Base-by-base conservation (phyloP, 1,284 basidiomycete genomes). In the Boletus albobrunnescens region DNA sequence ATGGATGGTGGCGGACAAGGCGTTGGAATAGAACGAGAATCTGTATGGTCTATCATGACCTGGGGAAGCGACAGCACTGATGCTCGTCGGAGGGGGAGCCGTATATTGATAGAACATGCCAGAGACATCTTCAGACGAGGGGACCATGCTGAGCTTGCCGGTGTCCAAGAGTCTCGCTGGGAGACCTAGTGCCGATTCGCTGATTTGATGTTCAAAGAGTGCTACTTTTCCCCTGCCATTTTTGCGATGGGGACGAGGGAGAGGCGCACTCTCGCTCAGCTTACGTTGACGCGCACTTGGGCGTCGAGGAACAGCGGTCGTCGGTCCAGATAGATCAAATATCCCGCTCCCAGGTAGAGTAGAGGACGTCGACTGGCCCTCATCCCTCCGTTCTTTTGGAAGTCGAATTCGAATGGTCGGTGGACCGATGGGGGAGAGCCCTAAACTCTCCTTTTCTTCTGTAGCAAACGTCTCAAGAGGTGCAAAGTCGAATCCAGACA, bases 1-100 rank as follows among this genome's bases (percentile, higher is more conserved):
- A 68, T 99, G 96, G 41, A 99, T 97, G 1, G 95, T 97, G 0
- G 91, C 87, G 2, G 88, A 84, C 39, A 97, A 74, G 1, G 89
- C 79, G 62, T 98, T 99, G 14, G 93, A 97, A 70, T 99, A 99
- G 72, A 99, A 99, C 0, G 95, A 98, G 72, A 99, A 99, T 27
- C 96, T 81, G 64, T 98, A 99, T 7, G 94, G 95, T 62, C 91
- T 75, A 59, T 94, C 91, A 62, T 94, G 86, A 0, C 87, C 87
- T 2, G 74, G 67, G 55, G 75, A 67, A 26, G 74, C 63, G 30
- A 78, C 70, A 3, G 71, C 71, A 23, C 55, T 45, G 22, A 63
- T 20, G 26, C 42, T 54, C 2, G 46, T 46, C 20, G 45, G 32
- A 44, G 50, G 53, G 16, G 50, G 47, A 8, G 54, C 19, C 16